Conservation (phyloP, 129 eudicot species). For the Flaveria trinervia region DNA sequence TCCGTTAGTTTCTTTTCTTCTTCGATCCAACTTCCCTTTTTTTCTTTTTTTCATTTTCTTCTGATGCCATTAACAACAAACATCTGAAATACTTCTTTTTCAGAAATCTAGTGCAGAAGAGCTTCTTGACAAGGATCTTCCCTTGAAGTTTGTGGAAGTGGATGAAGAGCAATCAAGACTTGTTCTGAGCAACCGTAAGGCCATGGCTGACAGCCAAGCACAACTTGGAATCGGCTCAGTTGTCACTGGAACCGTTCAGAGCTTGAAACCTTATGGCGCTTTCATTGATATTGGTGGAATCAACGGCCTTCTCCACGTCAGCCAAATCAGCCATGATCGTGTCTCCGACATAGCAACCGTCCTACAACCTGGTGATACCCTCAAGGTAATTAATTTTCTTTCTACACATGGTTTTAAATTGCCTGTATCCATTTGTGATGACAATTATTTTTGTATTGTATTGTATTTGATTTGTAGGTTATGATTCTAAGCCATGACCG, state of each 20-base stretch:
- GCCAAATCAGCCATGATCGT: conserved; percentile 97
- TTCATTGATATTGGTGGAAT: conserved; percentile 93
- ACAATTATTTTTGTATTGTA: conserved; percentile 4
- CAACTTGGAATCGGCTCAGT: conserved; percentile 96
- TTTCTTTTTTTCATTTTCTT: too few relatives aligned
- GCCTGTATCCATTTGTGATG: not conserved
- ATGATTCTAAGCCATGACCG: conserved; percentile 95
- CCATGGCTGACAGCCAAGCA: conserved; percentile 91
- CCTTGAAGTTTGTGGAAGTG: conserved; percentile 87
- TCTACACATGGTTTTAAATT: too few relatives aligned
- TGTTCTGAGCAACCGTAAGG: conserved; percentile 89
- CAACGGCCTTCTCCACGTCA: conserved; percentile 94
- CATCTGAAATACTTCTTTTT: not conserved
- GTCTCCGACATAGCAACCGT: conserved; percentile 88
- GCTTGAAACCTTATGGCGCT: conserved; percentile 97
- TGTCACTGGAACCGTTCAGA: conserved; percentile 80
- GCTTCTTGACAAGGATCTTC: conserved; percentile 73
- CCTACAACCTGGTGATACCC: conserved; percentile 88
- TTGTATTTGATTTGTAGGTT: conserved; percentile 45
- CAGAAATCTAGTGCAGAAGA: conserved; percentile 81
- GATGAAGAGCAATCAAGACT: conserved; percentile 90
- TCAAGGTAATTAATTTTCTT: conserved; percentile 48
- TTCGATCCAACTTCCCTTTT: not conserved
- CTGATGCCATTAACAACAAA: too few relatives aligned
- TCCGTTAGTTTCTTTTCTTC: conserved; percentile 43